Conservation (phyloP, 495 filamentous ascomycete genomes). For the Hamigera avellanea region DNA sequence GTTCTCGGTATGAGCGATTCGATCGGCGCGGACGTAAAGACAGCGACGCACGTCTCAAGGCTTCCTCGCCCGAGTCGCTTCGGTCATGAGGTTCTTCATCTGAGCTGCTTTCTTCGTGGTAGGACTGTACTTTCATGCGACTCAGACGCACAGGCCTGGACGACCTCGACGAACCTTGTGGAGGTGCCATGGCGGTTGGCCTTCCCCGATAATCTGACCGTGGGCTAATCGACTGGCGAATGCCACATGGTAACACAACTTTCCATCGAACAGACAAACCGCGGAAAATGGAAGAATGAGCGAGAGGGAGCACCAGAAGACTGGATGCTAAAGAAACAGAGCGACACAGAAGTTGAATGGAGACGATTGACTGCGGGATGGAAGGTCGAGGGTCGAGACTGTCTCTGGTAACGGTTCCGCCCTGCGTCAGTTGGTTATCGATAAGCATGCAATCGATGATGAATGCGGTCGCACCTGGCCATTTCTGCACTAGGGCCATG, state of each 20-base stretch:
- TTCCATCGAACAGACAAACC: background rate
- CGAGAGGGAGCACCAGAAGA: too few species aligned
- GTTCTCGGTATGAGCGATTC: slow-evolving; percentile 32
- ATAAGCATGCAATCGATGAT: background rate
- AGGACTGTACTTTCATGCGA: slow-evolving; percentile 27
- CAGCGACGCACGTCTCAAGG: slow-evolving; percentile 9
- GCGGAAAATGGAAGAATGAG: background rate
- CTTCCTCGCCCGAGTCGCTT: slow-evolving; percentile 5
- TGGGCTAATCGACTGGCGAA: background rate
- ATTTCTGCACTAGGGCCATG: background rate
- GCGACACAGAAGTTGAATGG: too few species aligned
- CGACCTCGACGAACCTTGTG: slow-evolving; percentile 11
- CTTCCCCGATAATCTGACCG: background rate
- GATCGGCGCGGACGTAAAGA: slow-evolving; percentile 26
- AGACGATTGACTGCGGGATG: too few species aligned
- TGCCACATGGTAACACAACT: background rate
- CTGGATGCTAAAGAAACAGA: too few species aligned
- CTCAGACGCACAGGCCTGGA: slow-evolving; percentile 27
- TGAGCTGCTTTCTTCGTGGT: slow-evolving; percentile 29
- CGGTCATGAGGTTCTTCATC: slow-evolving; percentile 13
- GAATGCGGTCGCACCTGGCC: background rate
- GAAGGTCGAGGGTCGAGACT: too few species aligned
- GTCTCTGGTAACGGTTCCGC: too few species aligned
- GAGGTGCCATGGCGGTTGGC: slow-evolving; percentile 15
- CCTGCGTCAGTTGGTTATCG: too few species aligned